phyloP scores from a whole-genome alignment of 1,284 basidiomycete genomes.

The Ustilago curta region DNA sequence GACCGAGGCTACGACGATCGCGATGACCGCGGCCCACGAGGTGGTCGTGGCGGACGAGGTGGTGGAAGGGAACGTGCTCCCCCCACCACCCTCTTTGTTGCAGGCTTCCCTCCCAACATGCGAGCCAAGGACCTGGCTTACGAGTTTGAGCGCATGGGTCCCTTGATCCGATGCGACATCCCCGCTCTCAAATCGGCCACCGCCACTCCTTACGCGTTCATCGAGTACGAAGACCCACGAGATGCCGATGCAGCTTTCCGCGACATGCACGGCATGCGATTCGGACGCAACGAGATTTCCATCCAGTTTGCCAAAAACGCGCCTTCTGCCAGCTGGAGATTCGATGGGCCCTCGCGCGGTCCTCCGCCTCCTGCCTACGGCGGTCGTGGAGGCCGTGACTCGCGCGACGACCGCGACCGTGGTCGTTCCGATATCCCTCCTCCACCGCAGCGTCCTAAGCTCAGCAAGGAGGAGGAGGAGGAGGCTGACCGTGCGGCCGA shows the following conservation, averaged over 20 bases:
- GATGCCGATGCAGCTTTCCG: constrained; percentile 61
- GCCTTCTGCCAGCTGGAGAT: constrained; percentile 57
- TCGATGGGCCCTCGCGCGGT: constrained; percentile 54
- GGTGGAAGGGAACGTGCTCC: constrained; percentile 41
- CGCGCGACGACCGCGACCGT: constrained; percentile 33
- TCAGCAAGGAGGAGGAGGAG: constrained; percentile 44
- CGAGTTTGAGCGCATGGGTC: constrained; percentile 64
- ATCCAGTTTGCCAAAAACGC: constrained; percentile 65
- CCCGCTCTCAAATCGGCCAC: constrained; percentile 56
- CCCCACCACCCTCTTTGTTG: constrained; percentile 53
- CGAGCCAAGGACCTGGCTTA: constrained; percentile 62
- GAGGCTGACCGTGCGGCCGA: constrained; percentile 52
- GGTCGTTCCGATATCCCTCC: constrained; percentile 24
- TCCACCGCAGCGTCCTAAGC: constrained; percentile 25
- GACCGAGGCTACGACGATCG: constrained; percentile 43
- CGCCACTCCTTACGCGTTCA: constrained; percentile 60
- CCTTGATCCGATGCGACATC: constrained; percentile 63
- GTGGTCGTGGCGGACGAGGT: constrained; percentile 29
- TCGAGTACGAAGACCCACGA: constrained; percentile 63
- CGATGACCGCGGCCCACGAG: constrained; percentile 40
- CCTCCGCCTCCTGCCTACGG: constrained; percentile 42
- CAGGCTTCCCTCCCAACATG: constrained; percentile 61
- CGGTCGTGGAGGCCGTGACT: constrained; percentile 35
- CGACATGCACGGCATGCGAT: constrained; percentile 63
- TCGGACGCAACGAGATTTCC: constrained; percentile 54